A percentile compares a stretch with the other conserved stretches of the same genome.
phyloP scores from a whole-genome alignment of 2,329 filamentous ascomycete species.

The Gaeumannomyces tritici region DNA sequence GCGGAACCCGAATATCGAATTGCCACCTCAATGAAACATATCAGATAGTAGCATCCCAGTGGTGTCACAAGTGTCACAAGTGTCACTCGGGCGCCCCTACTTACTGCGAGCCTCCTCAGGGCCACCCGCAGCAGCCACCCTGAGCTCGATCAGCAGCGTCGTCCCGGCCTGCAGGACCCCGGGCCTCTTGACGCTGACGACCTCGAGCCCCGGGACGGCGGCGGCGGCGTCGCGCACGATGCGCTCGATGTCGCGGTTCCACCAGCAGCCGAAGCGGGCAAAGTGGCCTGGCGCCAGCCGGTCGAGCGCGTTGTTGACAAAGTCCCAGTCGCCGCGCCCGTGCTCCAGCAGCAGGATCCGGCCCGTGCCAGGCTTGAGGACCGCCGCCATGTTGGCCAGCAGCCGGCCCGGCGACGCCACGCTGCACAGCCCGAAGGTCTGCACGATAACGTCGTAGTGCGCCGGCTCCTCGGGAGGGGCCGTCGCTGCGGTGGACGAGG shows the following conservation, averaged over 20 bases:
- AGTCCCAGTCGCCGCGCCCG: slow-evolving; percentile 43
- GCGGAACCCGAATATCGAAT: no score
- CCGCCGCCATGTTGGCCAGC: slow-evolving; percentile 41
- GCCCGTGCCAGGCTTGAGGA: slow-evolving; percentile 43
- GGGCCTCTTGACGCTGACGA: slow-evolving; percentile 44
- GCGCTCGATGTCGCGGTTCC: slow-evolving; percentile 53
- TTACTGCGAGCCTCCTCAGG: not conserved
- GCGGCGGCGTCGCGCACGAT: slow-evolving; percentile 40
- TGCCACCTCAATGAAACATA: no score
- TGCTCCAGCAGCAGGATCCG: slow-evolving; percentile 55
- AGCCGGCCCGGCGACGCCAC: slow-evolving; percentile 46
- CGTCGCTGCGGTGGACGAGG: slow-evolving; percentile 7
- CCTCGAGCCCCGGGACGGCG: slow-evolving; percentile 42
- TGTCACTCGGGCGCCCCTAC: not conserved
- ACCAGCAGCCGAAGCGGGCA: slow-evolving; percentile 55
- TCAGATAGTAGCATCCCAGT: no score
- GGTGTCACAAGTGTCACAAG: no score
- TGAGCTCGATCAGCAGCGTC: slow-evolving; percentile 48
- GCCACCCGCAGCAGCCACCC: slow-evolving; percentile 17
- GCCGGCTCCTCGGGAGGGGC: not conserved
- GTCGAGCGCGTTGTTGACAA: slow-evolving; percentile 48
- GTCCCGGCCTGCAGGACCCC: slow-evolving; percentile 46
- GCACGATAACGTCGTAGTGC: slow-evolving; percentile 53
- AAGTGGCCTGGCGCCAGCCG: slow-evolving; percentile 45
- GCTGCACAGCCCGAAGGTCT: slow-evolving; percentile 57